Evolutionary conservation across 108 stramenopile species (phyloP), one percentile per base, ranked within the genome.

Genomic region (Schizochytrium sp.): DNA sequence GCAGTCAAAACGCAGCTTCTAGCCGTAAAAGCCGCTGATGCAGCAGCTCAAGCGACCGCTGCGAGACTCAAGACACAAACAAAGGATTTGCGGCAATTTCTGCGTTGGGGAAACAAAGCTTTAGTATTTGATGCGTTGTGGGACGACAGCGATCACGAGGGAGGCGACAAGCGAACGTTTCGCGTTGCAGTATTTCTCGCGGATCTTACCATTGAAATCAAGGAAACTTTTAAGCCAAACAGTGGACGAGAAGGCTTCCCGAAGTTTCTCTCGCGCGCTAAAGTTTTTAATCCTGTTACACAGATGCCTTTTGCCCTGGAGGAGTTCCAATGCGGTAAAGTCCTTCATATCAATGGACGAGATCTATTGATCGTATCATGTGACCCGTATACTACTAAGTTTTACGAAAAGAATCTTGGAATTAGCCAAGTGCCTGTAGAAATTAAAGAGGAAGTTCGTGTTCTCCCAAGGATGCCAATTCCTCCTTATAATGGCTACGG

Each of bases 131-230:
- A 73, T 88, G 93, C 92, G 83, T 72, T 89, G 56, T 94, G 89
- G 92, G 89, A 94, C 61, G 93, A 94, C 91, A 46, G 17, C 28
- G 61, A 90, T 49, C 92, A 91, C 38, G 76, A 57, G 47, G 83
- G 89, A 72, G 94, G 94, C 49, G 93, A 93, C 49, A 61, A 88
- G 88, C 92, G 91, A 12, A 57, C 90, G 57, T 93, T 92, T 57
- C 57, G 91, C 44, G 76, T 94, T 12, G 72, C 91, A 57, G 93
- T 92, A 88, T 94, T 92, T 89, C 72, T 93, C 12, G 60, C 88
- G 42, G 90, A 94, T 89, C 91, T 92, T 50, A 93, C 91, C 8
- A 57, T 94, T 4, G 91, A 93, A 88, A 92, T 94, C 88, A 88
- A 72, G 88, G 94, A 94, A 89, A 60, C 83, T 28, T 38, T 40